Percentiles rank a stretch among this genome's conserved stretches.
Conservation (phyloP, 2,329 filamentous ascomycete species). For the Akanthomyces uredinophilus region DNA sequence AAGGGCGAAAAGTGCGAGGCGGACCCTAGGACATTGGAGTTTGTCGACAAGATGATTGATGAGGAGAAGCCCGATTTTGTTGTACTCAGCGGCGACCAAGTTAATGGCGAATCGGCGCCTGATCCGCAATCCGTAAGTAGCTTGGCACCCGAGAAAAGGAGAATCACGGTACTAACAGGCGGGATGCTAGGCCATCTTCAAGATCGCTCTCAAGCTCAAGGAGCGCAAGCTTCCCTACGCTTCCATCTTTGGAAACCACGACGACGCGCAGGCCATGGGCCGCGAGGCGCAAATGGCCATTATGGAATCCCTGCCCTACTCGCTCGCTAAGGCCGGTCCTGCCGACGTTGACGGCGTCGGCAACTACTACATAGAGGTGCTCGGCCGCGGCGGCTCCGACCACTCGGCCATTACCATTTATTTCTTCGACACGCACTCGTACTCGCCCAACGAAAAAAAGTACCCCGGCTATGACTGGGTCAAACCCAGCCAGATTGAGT, state of each 20-base stretch:
- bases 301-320: constrained; percentile 82
- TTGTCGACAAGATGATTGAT: constrained; percentile 76
- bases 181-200: constrained; percentile 67
- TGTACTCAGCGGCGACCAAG: constrained; percentile 86
- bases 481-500: constrained; percentile 87
- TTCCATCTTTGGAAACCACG: constrained; percentile 94
- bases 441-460: constrained; percentile 81
- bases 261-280: constrained; percentile 80
- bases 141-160: neutral
- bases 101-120: constrained; percentile 88
- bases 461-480: constrained; percentile 97
- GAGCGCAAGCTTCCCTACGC: constrained; percentile 88
- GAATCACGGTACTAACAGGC: constrained; percentile 19
- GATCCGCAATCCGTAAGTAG: constrained; percentile 74
- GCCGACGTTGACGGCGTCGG: constrained; percentile 82
- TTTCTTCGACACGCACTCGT: constrained; percentile 86
- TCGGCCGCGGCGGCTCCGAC: constrained; percentile 70
- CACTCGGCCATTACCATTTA: constrained; percentile 95
- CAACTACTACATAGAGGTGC: constrained; percentile 89
- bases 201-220: constrained; percentile 79
- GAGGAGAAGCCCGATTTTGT: constrained; percentile 93
- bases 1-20: constrained; percentile 81
- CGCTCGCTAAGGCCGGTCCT: constrained; percentile 78
- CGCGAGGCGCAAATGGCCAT: constrained; percentile 78
- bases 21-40: constrained; percentile 85